Conservation (phyloP, 345 rosid species). For the Dovyalis caffra region DNA sequence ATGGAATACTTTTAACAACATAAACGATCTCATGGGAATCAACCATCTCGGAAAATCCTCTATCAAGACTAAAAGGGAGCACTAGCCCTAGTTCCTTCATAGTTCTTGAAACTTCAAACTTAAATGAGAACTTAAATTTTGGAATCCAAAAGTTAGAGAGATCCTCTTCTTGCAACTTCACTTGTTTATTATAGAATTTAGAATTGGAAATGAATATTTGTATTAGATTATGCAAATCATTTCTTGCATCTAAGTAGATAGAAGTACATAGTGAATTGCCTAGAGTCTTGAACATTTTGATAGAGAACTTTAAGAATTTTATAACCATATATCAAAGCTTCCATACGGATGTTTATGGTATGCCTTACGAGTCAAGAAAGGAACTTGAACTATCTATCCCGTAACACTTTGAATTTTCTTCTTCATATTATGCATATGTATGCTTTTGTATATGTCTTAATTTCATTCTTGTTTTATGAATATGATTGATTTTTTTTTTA, state of each 20-base stretch:
- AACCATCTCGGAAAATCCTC: slow-evolving; percentile 27
- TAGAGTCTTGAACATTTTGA: slow-evolving; percentile 16
- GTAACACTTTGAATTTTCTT: no score
- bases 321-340: slow-evolving; percentile 19
- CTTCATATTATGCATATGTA: no score
- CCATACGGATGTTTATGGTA: slow-evolving; percentile 5
- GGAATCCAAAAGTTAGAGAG: slow-evolving; percentile 28
- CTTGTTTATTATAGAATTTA: slow-evolving; percentile 14
- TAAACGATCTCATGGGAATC: neutral
- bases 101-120: slow-evolving; percentile 28
- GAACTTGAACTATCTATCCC: slow-evolving; percentile 19
- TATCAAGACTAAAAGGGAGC: slow-evolving; percentile 12
- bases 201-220: slow-evolving; percentile 14
- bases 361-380: slow-evolving; percentile 29
- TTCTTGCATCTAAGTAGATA: slow-evolving; percentile 25
- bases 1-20: slow-evolving; percentile 20
- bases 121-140: slow-evolving; percentile 26
- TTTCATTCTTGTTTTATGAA: no score
- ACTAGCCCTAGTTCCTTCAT: slow-evolving; percentile 22
- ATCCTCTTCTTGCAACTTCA: neutral
- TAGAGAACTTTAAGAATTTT: slow-evolving; percentile 31
- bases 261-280: slow-evolving; percentile 26
- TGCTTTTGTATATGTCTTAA: no score
- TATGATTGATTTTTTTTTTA: no score
- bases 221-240: slow-evolving; percentile 18